A percentile compares a stretch with the other conserved stretches of the same genome.
Evolutionary conservation across 176 grass and related monocot species (phyloP).

Genomic region (Bolboschoenus planiculmis): DNA sequence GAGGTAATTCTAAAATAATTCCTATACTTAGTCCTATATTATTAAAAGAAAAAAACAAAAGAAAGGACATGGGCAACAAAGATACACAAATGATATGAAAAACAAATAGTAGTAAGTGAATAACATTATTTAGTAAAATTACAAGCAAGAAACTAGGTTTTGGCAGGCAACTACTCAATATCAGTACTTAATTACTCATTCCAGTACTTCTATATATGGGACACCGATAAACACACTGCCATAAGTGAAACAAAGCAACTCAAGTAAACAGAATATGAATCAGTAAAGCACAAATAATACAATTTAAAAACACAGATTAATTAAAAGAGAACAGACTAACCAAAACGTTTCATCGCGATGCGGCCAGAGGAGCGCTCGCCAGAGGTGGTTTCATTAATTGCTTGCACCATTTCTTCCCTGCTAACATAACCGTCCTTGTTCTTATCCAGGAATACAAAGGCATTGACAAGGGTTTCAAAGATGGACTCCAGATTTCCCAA

Average conservation of each 20-base stretch:
- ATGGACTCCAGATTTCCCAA: constrained; percentile 63
- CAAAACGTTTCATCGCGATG: constrained; percentile 96
- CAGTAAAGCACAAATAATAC: not conserved
- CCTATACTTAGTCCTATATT: not conserved
- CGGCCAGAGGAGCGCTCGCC: constrained; percentile 89
- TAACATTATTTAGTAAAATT: not conserved
- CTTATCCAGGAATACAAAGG: constrained; percentile 96
- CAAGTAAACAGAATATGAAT: not conserved
- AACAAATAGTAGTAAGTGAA: not conserved
- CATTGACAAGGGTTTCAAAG: constrained; percentile 81
- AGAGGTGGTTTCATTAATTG: constrained; percentile 82
- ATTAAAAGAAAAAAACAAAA: not conserved
- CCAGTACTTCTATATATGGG: not conserved
- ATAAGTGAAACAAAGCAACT: not conserved
- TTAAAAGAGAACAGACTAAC: constrained; percentile 37
- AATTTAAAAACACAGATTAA: not conserved
- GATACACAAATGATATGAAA: not conserved
- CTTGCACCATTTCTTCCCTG: constrained; percentile 86
- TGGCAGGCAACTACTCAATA: not conserved
- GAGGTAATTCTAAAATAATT: not conserved
- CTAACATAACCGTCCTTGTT: constrained; percentile 97
- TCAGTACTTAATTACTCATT: not conserved
- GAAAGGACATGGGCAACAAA: not conserved
- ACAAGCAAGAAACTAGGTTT: not conserved
- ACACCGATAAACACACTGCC: not conserved